Percentiles rank a stretch among this genome's conserved stretches.
Conservation (phyloP, 441 rosid genomes). For the Adansonia madagascariensis region DNA sequence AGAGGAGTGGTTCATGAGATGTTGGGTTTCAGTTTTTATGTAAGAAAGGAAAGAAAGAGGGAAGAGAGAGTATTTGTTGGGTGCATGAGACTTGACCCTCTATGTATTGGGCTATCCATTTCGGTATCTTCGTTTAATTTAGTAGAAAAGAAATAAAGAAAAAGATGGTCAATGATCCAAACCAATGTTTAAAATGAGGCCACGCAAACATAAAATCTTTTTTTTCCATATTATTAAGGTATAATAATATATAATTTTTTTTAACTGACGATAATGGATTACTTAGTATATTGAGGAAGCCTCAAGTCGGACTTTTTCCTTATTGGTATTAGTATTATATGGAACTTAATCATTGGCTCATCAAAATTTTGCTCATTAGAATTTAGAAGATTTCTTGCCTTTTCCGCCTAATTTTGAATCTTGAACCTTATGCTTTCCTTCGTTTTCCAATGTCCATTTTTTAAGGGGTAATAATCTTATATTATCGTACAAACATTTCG, state of each 20-base stretch:
- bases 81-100: too few relatives aligned
- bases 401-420: background rate
- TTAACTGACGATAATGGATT: background rate
- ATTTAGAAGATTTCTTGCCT: conserved; percentile 9
- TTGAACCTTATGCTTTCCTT: background rate
- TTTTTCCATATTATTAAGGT: too few relatives aligned
- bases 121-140: background rate
- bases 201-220: background rate
- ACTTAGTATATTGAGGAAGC: background rate
- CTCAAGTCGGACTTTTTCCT: background rate
- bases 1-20: background rate
- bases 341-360: conserved; percentile 16
- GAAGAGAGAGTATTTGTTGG: background rate
- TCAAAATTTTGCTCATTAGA: background rate
- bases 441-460: too few relatives aligned
- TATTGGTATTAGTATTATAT: background rate
- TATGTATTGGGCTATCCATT: background rate
- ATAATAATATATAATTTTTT: too few relatives aligned
- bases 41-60: background rate
- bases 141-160: background rate
- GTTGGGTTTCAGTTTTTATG: background rate
- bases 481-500: too few relatives aligned
- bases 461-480: too few relatives aligned
- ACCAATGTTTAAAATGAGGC: background rate
- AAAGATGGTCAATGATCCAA: background rate